Evolutionary conservation across 2,329 filamentous ascomycete species (phyloP).

Genomic region (Fusarium euwallaceae): DNA sequence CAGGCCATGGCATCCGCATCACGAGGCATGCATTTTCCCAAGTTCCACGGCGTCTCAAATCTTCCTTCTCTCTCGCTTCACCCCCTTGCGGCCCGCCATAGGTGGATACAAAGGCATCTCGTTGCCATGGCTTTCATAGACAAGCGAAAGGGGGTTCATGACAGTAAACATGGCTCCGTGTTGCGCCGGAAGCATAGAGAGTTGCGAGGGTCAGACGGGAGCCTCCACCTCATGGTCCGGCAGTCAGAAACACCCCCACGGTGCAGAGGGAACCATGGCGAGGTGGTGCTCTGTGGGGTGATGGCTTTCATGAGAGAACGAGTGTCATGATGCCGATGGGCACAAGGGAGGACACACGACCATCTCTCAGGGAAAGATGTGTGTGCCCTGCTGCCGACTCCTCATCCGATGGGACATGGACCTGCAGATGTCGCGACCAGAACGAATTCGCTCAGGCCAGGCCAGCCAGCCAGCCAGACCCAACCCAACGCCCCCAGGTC

Average conservation of each 20-base stretch:
- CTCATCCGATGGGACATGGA: constrained; percentile 43
- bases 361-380: constrained; percentile 18
- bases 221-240: constrained; percentile 4
- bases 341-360: constrained; percentile 33
- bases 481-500: neutral
- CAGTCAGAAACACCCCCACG: constrained; percentile 35
- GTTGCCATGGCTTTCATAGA: constrained; percentile 37
- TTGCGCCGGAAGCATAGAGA: neutral
- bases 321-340: constrained; percentile 41
- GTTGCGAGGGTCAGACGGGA: neutral
- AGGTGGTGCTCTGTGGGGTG: constrained; percentile 33
- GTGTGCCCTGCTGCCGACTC: constrained; percentile 21
- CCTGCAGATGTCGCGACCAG: constrained; percentile 40
- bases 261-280: constrained; percentile 7
- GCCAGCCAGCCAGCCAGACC: constrained; percentile 19
- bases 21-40: constrained; percentile 41
- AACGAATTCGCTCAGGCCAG: constrained; percentile 34
- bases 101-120: constrained; percentile 29
- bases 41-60: constrained; percentile 34
- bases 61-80: constrained; percentile 34
- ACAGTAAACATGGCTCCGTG: constrained; percentile 27
- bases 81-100: constrained; percentile 36
- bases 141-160: constrained; percentile 12
- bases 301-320: constrained; percentile 22
- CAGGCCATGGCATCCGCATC: constrained; percentile 36